phyloP scores from a whole-genome alignment of 148 eudicot species.

The Simmondsia chinensis region DNA sequence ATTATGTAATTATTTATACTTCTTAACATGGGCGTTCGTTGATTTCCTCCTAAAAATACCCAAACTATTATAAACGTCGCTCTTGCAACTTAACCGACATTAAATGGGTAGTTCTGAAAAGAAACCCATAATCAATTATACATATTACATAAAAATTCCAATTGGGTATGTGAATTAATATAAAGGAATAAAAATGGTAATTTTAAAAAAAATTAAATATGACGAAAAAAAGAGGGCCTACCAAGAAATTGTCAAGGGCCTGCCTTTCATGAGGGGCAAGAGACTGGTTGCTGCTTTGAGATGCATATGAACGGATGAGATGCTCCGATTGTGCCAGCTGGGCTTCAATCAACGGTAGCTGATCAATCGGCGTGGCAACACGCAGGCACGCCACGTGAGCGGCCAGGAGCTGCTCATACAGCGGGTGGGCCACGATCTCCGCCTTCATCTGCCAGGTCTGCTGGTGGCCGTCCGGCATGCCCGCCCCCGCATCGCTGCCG shows the following conservation, averaged over 20 bases:
- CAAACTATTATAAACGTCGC: no score
- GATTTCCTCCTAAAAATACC: no score
- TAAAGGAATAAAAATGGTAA: not conserved
- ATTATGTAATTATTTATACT: no score
- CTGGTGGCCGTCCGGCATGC: conserved; percentile 23
- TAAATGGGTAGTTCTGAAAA: no score
- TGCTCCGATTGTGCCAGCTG: conserved; percentile 67
- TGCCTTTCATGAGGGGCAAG: conserved; percentile 73
- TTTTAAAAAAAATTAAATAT: not conserved
- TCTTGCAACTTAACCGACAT: no score
- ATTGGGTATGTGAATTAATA: not conserved
- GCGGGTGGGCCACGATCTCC: conserved; percentile 66
- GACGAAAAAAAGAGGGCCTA: conserved; percentile 2
- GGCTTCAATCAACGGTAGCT: conserved; percentile 67
- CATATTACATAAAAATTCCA: no score
- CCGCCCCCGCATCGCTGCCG: conserved; percentile 11
- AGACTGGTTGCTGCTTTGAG: conserved; percentile 30
- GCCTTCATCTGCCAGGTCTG: conserved; percentile 38
- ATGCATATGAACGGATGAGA: conserved; percentile 56
- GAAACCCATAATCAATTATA: no score
- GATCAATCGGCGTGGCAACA: conserved; percentile 94
- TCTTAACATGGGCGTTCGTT: no score
- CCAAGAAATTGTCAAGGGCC: conserved; percentile 90
- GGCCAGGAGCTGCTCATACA: conserved; percentile 72
- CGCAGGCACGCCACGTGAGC: conserved; percentile 87